Base-by-base conservation (phyloP, 441 rosid species). In the Adansonia madagascariensis region DNA sequence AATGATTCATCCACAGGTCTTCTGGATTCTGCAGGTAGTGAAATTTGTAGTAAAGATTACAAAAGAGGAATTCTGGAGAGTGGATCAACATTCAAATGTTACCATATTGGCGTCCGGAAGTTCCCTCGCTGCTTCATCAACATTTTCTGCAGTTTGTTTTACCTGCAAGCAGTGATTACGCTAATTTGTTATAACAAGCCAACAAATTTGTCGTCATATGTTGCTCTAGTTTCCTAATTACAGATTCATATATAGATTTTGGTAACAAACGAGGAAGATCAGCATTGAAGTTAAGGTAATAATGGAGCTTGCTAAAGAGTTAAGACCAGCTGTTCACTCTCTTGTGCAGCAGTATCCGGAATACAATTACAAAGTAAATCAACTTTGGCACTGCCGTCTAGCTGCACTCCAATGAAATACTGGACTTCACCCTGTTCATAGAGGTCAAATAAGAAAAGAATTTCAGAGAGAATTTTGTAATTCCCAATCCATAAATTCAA, bases 21-120 rank as follows among this genome's bases (percentile, higher is more conserved):
- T 96, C 98, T 73, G 97, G 98, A 78, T 81, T 94, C 99, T 96
- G 82, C 82, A 86, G 73, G 68, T 41, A 68, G 71, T 56, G 35
- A 74, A 67, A 76, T 49, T 52, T 72, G 10, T 74, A 35, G 56
- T 71, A 47, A 70, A 7, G 43, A 46, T 53, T 53, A 59, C 12
- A 52, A 49, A 47, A 46, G 46, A 63, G 47, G 43, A 18, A 60
- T 73, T 74, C 59, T 1, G 14, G 4, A 41, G 3, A 76, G 52
- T 15, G 17, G 8, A 75, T 71, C 44, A 39, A 62, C 50, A 47
- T 17, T 47, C 24, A 43, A 68, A 68, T 11, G 46, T 84, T 89
- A 94, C 99, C 96, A 74, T 77, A 83, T 96, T 94, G 79, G 99
- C 99, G 77, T 96, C 99, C 4, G 99, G 99, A 89, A 96, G 97